phyloP scores from a whole-genome alignment of 306 rosid species.

The Citrullus amarus region DNA sequence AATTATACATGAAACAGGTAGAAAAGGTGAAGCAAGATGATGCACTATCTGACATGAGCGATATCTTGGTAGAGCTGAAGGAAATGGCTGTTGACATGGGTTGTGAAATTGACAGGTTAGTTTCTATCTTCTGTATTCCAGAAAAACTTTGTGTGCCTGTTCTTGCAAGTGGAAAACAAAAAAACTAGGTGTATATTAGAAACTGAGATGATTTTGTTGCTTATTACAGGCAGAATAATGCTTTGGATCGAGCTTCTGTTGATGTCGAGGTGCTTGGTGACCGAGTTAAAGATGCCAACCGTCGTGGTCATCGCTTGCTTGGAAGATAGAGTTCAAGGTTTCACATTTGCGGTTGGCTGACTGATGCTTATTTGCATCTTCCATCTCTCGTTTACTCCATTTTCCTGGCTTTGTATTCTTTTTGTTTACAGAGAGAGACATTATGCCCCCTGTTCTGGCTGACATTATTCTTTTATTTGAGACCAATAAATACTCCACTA shows the following conservation, averaged over 20 bases:
- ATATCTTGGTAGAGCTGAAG: constrained; percentile 76
- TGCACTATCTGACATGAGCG: constrained; percentile 66
- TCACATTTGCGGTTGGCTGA: constrained; percentile 3
- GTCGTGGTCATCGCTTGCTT: constrained; percentile 64
- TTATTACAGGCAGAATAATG: constrained; percentile 56
- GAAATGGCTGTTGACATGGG: constrained; percentile 97
- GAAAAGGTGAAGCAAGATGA: constrained; percentile 88
- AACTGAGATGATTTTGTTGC: background rate
- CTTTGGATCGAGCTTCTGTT: constrained; percentile 28
- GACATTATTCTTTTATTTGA: background rate
- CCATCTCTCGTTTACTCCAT: background rate
- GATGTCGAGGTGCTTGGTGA: constrained; percentile 60
- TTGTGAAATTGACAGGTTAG: constrained; percentile 73
- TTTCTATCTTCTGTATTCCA: background rate
- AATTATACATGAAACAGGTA: constrained; percentile 32
- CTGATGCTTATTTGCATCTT: constrained; percentile 7
- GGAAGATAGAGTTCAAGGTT: constrained; percentile 35
- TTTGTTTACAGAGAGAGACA: background rate
- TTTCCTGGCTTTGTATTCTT: background rate
- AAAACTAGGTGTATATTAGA: background rate
- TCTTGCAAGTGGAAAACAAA: background rate
- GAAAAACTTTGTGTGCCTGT: background rate
- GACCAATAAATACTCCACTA: background rate
- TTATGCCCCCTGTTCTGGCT: background rate
- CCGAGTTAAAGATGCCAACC: constrained; percentile 59